Evolutionary conservation across 306 rosid genomes (phyloP).

Genomic region (Prosopis cineraria): DNA sequence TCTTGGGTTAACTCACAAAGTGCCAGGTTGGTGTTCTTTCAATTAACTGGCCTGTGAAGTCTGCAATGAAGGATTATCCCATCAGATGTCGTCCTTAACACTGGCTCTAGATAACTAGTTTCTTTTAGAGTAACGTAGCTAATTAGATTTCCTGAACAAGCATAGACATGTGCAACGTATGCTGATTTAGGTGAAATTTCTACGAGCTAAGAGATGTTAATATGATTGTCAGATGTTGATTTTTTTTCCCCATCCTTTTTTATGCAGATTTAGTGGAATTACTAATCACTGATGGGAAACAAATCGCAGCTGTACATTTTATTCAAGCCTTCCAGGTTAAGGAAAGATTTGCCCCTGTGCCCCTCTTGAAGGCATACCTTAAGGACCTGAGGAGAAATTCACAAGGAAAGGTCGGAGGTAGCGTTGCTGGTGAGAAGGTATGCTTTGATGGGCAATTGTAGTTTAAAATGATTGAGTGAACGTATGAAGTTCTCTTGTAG

Average conservation of each 20-base stretch:
- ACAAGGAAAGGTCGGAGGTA: constrained; percentile 66
- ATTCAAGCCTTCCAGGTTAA: constrained; percentile 68
- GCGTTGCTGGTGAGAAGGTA: constrained; percentile 58
- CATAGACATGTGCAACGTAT: constrained; percentile 30
- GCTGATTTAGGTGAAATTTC: constrained; percentile 28
- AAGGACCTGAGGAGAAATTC: constrained; percentile 73
- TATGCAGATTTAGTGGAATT: constrained; percentile 61
- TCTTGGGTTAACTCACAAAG: constrained; percentile 79
- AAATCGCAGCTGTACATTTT: constrained; percentile 66
- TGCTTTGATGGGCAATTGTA: constrained; percentile 8
- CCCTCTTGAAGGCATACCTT: constrained; percentile 71
- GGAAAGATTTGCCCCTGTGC: constrained; percentile 66
- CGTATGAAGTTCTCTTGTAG: constrained; percentile 21
- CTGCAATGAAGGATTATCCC: constrained; percentile 58
- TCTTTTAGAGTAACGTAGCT: constrained; percentile 37
- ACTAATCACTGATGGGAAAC: constrained; percentile 57
- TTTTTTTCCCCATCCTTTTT: constrained; percentile 19
- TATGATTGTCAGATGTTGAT: constrained; percentile 31
- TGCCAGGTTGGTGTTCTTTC: constrained; percentile 91
- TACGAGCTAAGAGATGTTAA: constrained; percentile 16
- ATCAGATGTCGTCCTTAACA: constrained; percentile 43
- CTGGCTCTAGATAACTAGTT: constrained; percentile 37
- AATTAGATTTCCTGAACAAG: constrained; percentile 28
- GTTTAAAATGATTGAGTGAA: constrained; percentile 22
- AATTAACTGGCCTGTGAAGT: constrained; percentile 69